phyloP scores from a whole-genome alignment of 2,329 filamentous ascomycete species.

The Neonectria hederae region DNA sequence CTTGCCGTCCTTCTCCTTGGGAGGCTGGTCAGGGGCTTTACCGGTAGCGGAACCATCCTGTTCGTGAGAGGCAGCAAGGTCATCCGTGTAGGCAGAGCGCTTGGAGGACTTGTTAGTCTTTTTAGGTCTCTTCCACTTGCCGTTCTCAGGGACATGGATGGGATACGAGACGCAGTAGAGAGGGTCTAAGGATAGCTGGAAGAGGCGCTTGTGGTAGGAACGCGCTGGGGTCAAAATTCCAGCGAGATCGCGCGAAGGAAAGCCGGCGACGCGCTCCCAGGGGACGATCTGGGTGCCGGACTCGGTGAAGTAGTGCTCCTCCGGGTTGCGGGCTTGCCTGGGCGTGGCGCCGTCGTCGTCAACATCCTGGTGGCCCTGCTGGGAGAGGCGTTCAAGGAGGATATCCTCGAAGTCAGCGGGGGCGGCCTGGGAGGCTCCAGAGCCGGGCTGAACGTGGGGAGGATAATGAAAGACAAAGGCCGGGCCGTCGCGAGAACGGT shows the following conservation, averaged over 20 bases:
- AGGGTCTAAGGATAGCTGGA: conserved; percentile 84
- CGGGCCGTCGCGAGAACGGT: conserved; percentile 79
- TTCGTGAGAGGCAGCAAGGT: conserved; percentile 42
- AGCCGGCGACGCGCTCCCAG: conserved; percentile 79
- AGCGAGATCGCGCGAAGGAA: conserved; percentile 80
- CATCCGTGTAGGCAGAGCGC: conserved; percentile 49
- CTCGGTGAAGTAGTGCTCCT: conserved; percentile 65
- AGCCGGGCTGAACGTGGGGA: conserved; percentile 58
- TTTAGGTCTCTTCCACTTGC: conserved; percentile 76
- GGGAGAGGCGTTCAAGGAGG: conserved; percentile 57
- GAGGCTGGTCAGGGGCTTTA: conserved; percentile 41
- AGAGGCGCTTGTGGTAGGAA: conserved; percentile 81
- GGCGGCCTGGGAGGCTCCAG: conserved; percentile 50
- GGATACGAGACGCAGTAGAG: conserved; percentile 85
- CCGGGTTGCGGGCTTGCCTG: conserved; percentile 61
- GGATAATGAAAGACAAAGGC: conserved; percentile 90
- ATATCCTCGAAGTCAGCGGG: conserved; percentile 60
- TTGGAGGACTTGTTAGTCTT: conserved; percentile 57
- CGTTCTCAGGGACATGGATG: conserved; percentile 81
- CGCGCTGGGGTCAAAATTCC: conserved; percentile 80
- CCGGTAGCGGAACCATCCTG: conserved; percentile 37
- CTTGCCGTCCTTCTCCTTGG: conserved; percentile 41
- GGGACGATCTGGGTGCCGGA: conserved; percentile 67
- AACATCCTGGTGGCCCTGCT: conserved; percentile 48
- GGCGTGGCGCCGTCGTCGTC: conserved; percentile 51